Percentiles rank a stretch among this genome's conserved stretches.
These are phyloP conservation scores for Brassica cretica DNA, from an alignment of 345 rosid species.

Conservation along the genomic window DNA sequence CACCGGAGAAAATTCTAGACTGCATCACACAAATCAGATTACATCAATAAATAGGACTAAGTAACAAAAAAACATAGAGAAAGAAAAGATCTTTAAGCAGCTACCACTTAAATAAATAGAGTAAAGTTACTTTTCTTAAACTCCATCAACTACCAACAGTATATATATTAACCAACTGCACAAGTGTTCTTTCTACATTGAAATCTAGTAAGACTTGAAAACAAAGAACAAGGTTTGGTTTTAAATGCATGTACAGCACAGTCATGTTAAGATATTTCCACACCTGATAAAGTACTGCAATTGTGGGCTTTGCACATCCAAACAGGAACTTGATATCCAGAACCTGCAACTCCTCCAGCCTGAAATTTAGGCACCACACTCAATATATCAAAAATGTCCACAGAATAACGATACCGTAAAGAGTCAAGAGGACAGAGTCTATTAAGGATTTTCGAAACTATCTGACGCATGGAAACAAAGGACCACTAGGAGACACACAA, in stretches of 20 bases:
- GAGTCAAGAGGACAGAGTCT: not conserved
- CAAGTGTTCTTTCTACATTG: not conserved
- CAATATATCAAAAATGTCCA: not conserved
- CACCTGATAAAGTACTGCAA: slow-evolving; percentile 96
- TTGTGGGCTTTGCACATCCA: slow-evolving; percentile 95
- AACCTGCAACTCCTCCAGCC: slow-evolving; percentile 98
- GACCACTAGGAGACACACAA: not conserved
- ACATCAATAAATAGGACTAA: not conserved
- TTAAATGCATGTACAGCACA: not conserved
- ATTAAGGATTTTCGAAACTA: not conserved
- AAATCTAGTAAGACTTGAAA: not conserved
- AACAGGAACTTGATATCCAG: slow-evolving; percentile 94
- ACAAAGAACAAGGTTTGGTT: not conserved
- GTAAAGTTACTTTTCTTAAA: slow-evolving; percentile 14
- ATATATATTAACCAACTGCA: slow-evolving; percentile 6
- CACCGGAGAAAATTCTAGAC: not conserved
- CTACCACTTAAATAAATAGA: slow-evolving; percentile 6
- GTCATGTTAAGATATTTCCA: slow-evolving; percentile 3
- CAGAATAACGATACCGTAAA: not conserved
- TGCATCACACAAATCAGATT: slow-evolving; percentile 4
- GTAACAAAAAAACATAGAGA: not conserved
- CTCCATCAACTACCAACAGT: slow-evolving; percentile 10
- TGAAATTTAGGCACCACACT: slow-evolving; percentile 40
- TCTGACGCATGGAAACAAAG: slow-evolving; percentile 23
- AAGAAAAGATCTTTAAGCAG: not conserved